Evolutionary conservation across 179 eudicot genomes (phyloP), one percentile per base, ranked within the genome.

Genomic region (Spinacia oleracea): DNA sequence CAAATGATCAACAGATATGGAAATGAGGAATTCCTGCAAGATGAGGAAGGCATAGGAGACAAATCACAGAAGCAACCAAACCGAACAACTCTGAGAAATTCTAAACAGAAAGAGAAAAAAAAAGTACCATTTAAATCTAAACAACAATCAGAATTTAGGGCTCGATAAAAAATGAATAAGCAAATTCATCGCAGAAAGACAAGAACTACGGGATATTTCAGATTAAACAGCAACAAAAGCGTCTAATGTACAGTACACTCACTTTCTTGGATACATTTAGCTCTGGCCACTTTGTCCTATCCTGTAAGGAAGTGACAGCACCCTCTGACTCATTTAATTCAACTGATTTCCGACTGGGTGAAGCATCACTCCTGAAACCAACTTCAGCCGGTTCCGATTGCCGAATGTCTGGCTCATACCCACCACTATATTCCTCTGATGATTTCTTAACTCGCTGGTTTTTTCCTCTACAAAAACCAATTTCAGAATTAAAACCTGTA

Each of bases 211-310:
- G 12, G 20, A 46, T 25, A 11, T 9, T 27, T 23, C 20, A 62
- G 46, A 43, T 65, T 25, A 59, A 46, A 77, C 46, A 38, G 40
- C 23, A 45, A 32, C 56, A 77, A 23, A 23, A 48, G 62, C 40
- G 64, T 48, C 34, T 21, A 4, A 31, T 25, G 29, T 65, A 65
- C 51, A 43, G 51, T 34, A 43, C 87, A 43, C 87, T 78, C 86
- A 93, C 92, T 85, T 93, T 92, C 82, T 88, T 89, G 21, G 68
- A 80, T 63, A 84, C 78, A 68, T 79, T 86, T 51, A 83, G 87
- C 82, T 90, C 92, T 53, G 84, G 87, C 86, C 85, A 80, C 84
- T 87, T 88, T 60, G 80, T 78, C 63, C 79, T 82, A 76, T 87
- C 90, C 70, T 85, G 87, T 82, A 84, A 79, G 59, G 94, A 82